phyloP scores from a whole-genome alignment of 139 green algal species.

The Medakamo hakoo region DNA sequence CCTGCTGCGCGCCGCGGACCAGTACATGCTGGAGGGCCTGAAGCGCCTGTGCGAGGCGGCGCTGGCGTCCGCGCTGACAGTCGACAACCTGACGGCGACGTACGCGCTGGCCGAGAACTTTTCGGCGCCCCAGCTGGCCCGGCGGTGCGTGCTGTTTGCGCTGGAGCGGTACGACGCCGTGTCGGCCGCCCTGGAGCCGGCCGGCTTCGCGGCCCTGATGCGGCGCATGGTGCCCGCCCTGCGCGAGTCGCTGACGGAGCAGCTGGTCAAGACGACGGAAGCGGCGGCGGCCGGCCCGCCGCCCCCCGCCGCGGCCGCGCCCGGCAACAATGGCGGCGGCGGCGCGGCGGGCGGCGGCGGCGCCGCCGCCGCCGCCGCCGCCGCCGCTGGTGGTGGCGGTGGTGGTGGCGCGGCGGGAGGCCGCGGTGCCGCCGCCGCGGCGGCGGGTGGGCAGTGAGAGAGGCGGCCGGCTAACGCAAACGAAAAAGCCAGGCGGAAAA shows the following conservation, averaged over 20 bases:
- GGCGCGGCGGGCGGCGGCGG: no score
- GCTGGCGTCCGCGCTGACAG: conserved; percentile 49
- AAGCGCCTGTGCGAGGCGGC: conserved; percentile 82
- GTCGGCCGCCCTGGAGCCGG: conserved; percentile 1
- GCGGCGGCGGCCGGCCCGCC: no score
- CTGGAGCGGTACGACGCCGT: conserved; percentile 64
- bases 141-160: conserved; percentile 69
- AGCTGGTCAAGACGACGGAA: conserved; percentile 8
- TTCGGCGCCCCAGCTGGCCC: conserved; percentile 55
- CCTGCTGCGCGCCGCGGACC: conserved; percentile 60
- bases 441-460: no score
- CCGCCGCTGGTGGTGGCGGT: no score
- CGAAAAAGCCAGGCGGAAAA: no score
- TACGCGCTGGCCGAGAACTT: conserved; percentile 74
- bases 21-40: conserved; percentile 90
- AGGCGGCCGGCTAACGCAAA: no score
- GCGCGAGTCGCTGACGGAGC: conserved; percentile 20
- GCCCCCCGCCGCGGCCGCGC: no score
- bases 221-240: conserved; percentile 35
- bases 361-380: no score
- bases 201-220: conserved; percentile 20
- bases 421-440: no score
- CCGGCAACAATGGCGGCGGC: no score
- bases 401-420: no score
- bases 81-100: conserved; percentile 57